These are phyloP conservation scores for Vitellaria paradoxa DNA, from an alignment of 179 eudicot genomes.

Conservation along the genomic window DNA sequence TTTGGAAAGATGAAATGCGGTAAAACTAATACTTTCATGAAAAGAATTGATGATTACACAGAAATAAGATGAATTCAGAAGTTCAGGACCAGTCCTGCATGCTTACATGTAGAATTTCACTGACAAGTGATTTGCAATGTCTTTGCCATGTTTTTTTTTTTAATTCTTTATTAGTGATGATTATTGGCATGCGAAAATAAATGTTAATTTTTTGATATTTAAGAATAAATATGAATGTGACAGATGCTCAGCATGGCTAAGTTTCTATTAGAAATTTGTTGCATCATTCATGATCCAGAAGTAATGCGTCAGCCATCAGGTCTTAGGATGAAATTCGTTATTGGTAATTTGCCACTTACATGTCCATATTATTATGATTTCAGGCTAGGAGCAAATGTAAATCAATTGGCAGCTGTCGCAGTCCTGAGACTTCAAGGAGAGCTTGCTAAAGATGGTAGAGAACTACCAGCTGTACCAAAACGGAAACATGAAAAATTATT, in stretches of 20 bases:
- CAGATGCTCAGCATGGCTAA: neutral
- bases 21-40: neutral
- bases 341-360: slow-evolving; percentile 3
- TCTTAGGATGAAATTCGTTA: neutral
- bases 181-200: neutral
- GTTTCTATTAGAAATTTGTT: neutral
- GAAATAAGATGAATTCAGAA: neutral
- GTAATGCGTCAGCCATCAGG: neutral
- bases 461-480: slow-evolving; percentile 29
- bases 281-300: slow-evolving; percentile 1
- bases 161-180: neutral
- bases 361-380: slow-evolving; percentile 22
- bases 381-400: slow-evolving; percentile 52
- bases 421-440: slow-evolving; percentile 57
- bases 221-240: neutral
- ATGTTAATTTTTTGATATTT: neutral
- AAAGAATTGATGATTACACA: neutral
- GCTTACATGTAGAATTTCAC: neutral
- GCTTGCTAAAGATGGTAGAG: slow-evolving; percentile 69
- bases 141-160: neutral
- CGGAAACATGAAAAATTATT: slow-evolving; percentile 25
- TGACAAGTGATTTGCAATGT: neutral
- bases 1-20: neutral
- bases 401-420: slow-evolving; percentile 48
- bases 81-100: neutral